Evolutionary conservation across 2,329 filamentous ascomycete genomes (phyloP), one percentile per base, ranked within the genome.

Genomic region (Claviceps monticola): DNA sequence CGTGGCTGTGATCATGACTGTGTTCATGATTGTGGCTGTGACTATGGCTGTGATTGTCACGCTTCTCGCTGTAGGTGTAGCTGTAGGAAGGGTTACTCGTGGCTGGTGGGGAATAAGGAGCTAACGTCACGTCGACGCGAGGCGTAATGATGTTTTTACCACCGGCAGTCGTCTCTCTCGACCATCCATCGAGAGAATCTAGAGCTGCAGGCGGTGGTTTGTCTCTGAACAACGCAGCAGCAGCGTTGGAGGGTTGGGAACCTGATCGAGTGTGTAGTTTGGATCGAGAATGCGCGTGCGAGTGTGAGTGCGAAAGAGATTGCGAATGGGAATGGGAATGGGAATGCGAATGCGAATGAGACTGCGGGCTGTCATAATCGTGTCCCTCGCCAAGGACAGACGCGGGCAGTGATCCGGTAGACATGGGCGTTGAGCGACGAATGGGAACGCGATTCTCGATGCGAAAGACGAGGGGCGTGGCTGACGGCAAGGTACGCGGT

Each of bases 401-500:
- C 43, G 63, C 56, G 34, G 61, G 57, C 9, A 66, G 58, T 46
- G 60, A 64, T 21, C 62, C 62, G 45, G 60, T 64, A 36, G 68
- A 65, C 56, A 65, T 63, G 46, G 63, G 69, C 66, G 49, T 70
- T 68, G 49, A 75, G 67, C 14, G 66, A 64, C 47, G 66, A 56
- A 56, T 66, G 68, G 8, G 68, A 62, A 57, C 73, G 67, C 46
- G 68, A 62, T 54, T 68, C 63, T 48, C 69, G 69, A 51, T 71
- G 66, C 57, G 75, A 70, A 53, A 69, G 70, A 56, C 73, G 73
- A 50, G 73, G 71, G 46, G 62, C 41, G 73, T 68, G 38, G 74
- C 69, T 38, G 74, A 70, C n/a, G 76, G 76, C 51, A 80, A 63
- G 49, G 71, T 68, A 60, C 77, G 80, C 21, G 76, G 73, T 39